Evolutionary conservation across 2,329 filamentous ascomycete species (phyloP), one percentile per base, ranked within the genome.

Genomic region (Fusarium sacchari): DNA sequence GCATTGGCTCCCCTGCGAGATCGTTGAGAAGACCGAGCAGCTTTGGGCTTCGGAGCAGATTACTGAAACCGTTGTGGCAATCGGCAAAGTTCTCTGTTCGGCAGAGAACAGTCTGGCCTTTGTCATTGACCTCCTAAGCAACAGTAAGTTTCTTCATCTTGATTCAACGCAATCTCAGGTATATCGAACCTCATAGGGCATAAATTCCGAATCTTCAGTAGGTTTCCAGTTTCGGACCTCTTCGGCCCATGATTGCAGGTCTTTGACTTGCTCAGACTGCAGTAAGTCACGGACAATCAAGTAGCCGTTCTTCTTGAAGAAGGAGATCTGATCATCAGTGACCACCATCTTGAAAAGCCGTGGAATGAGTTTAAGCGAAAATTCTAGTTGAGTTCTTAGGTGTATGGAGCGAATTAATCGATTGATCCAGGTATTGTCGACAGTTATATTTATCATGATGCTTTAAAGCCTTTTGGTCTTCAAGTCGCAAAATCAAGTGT

Each of bases 381-480:
- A 20, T 26, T 15, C 1, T 14, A 10, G 6, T 26, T 8, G 44
- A 13, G 37, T 3, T 13, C 13, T 10, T 2, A 12, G 18, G 0
- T 8, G 7, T 7, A 15, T 11, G 13, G 1, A 15, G 9, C 2
- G 6, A 2, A 14, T 12, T 24, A 3, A 55, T 32, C 12, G 3
- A 7, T 6, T 24, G n/a, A 28, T 6, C 8, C 14, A 32, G 32
- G 10, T 12, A 13, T 7, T 13, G 1, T 14, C 10, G 6, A 20
- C 13, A 32, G 1, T 39, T 24, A 32, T 24, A 49, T 13, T 37
- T 17, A 4, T 15, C 3, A 1, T 2, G 6, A 46, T 22, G 5
- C 17, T 34, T 20, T 1, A 13, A 24, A 20, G 8, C 1, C 2
- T 9, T 26, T 3, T 12, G 3, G 0, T 0, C 7, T 11, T 2